Percentiles rank a stretch among this genome's conserved stretches.
Evolutionary conservation across 2,329 filamentous ascomycete species (phyloP).

Genomic region (Penicillium glabrum): DNA sequence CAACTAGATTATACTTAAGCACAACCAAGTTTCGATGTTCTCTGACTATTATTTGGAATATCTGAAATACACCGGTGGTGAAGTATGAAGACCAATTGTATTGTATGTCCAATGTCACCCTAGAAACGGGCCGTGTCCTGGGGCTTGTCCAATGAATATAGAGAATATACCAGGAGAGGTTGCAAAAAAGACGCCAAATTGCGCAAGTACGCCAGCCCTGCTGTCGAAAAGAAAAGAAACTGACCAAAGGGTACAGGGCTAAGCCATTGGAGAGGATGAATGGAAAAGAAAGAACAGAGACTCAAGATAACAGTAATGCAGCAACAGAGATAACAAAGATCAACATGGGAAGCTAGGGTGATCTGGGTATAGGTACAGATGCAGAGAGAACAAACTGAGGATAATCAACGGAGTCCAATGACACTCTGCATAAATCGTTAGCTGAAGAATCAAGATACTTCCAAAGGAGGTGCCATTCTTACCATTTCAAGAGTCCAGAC

Average conservation of each 20-base stretch:
- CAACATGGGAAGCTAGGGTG: conserved; percentile 19
- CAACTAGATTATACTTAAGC: too few relatives aligned
- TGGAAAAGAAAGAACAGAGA: conserved; percentile 2
- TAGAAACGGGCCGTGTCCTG: background rate
- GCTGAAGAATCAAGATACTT: background rate
- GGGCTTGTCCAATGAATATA: conserved; percentile 9
- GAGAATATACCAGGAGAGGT: conserved; percentile 8
- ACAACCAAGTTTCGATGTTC: too few relatives aligned
- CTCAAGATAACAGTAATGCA: conserved; percentile 7
- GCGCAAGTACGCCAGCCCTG: conserved; percentile 20
- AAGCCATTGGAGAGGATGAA: conserved; percentile 1
- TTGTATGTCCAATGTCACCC: conserved; percentile 9
- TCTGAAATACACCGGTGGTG: background rate
- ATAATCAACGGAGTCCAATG: conserved; percentile 67
- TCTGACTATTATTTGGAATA: too few relatives aligned
- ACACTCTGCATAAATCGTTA: conserved; percentile 61
- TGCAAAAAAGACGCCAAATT: conserved; percentile 11
- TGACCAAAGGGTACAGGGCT: background rate
- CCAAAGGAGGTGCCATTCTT: conserved; percentile 24
- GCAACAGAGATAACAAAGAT: conserved; percentile 8
- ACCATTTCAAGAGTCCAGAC: conserved; percentile 99
- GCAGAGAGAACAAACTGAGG: conserved; percentile 16
- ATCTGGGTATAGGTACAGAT: conserved; percentile 23
- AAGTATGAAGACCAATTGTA: background rate
- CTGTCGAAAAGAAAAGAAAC: conserved; percentile 11